phyloP scores from a whole-genome alignment of 169 alveolate species.

The Eimeria nieschulzi region DNA sequence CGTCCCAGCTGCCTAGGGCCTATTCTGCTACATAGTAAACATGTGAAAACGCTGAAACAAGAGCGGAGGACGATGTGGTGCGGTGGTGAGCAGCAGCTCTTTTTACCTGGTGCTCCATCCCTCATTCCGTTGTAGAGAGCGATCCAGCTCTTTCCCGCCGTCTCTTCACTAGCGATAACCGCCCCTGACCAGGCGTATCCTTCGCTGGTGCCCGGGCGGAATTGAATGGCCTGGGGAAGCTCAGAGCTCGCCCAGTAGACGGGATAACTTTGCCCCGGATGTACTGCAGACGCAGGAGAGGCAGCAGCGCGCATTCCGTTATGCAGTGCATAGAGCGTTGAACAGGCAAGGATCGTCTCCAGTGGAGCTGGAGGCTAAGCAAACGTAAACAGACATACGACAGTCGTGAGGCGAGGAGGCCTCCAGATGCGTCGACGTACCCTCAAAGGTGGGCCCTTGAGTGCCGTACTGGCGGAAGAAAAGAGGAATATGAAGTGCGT shows the following conservation, averaged over 20 bases:
- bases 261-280: constrained; percentile 67
- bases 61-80: neutral
- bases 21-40: too few relatives aligned
- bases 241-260: constrained; percentile 72
- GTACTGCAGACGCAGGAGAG: constrained; percentile 9
- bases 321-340: too few relatives aligned
- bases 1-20: neutral
- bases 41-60: too few relatives aligned
- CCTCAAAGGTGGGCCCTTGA: constrained; percentile 75
- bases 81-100: neutral
- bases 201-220: constrained; percentile 69
- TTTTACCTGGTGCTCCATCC: constrained; percentile 65
- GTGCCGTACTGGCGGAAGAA: constrained; percentile 83
- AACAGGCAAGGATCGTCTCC: too few relatives aligned
- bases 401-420: neutral
- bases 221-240: constrained; percentile 68
- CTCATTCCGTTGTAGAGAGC: constrained; percentile 79
- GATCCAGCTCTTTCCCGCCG: constrained; percentile 86
- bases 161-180: constrained; percentile 84
- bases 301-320: too few relatives aligned
- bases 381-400: too few relatives aligned
- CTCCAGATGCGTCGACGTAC: constrained; percentile 18
- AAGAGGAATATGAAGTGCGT: constrained; percentile 77
- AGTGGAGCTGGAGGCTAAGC: too few relatives aligned
- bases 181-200: constrained; percentile 85